phyloP scores from a whole-genome alignment of 2,329 filamentous ascomycete species.

The Knufia fluminis region DNA sequence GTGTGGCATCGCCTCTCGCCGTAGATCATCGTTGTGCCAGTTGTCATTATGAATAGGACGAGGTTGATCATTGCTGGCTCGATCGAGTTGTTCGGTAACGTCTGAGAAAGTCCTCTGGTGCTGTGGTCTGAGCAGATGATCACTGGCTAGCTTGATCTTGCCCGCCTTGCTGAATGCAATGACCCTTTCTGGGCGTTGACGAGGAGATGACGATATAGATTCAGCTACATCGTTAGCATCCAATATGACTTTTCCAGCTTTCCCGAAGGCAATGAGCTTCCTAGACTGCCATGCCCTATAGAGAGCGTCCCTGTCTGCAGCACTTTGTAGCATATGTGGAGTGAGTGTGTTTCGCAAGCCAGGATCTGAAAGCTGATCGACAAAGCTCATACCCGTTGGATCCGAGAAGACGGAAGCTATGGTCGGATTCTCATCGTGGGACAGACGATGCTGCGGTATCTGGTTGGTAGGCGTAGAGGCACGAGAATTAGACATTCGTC shows the following conservation, averaged over 20 bases:
- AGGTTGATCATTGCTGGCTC: background rate
- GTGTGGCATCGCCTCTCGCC: slow-evolving; percentile 4
- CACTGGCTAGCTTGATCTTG: slow-evolving; percentile 7
- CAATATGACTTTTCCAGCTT: slow-evolving; percentile 1
- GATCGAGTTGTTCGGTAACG: background rate
- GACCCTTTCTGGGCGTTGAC: background rate
- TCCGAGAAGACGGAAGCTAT: slow-evolving; percentile 22
- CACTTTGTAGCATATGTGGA: slow-evolving; percentile 29
- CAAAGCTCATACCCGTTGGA: slow-evolving; percentile 26
- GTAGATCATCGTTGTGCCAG: slow-evolving; percentile 6
- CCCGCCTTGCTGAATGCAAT: slow-evolving; percentile 9
- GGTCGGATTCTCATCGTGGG: slow-evolving; percentile 17
- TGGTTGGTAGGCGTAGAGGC: slow-evolving; percentile 12
- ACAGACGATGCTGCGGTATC: slow-evolving; percentile 7
- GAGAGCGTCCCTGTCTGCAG: slow-evolving; percentile 28
- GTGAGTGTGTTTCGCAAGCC: slow-evolving; percentile 28
- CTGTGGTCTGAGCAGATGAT: background rate
- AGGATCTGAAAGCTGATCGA: slow-evolving; percentile 27
- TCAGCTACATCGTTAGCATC: slow-evolving; percentile 5
- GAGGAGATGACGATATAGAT: background rate
- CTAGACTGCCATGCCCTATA: slow-evolving; percentile 30
- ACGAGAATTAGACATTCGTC: slow-evolving; percentile 1
- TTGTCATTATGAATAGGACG: slow-evolving; percentile 3
- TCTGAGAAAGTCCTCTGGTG: slow-evolving; percentile 8
- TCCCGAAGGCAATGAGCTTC: slow-evolving; percentile 29